These are phyloP conservation scores for Pseudogymnoascus sp. DNA, from an alignment of 2,329 filamentous ascomycete species.

Conservation along the genomic window DNA sequence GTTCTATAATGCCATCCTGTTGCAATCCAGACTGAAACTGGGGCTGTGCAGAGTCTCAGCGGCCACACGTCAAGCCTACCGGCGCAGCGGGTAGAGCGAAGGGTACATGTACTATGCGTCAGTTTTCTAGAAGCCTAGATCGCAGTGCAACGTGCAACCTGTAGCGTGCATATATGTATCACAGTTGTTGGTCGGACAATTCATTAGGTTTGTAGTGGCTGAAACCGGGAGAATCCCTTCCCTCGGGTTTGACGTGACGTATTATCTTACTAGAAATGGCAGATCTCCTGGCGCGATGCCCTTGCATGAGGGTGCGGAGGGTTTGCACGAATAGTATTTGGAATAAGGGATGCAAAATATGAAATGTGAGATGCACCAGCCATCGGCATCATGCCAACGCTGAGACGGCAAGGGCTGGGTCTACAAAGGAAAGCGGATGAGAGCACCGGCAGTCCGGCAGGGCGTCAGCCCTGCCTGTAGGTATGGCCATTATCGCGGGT, in stretches of 20 bases:
- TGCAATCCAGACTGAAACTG: constrained; percentile 1
- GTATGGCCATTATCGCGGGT: neutral
- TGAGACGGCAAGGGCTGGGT: neutral
- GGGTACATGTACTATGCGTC: neutral
- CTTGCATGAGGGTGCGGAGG: neutral
- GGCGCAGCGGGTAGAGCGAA: neutral
- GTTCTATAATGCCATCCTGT: neutral
- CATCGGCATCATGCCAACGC: neutral
- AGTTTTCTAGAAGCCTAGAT: constrained; percentile 8
- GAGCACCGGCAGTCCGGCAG: neutral
- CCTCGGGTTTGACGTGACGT: neutral
- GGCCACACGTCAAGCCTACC: neutral
- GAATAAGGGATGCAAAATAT: neutral
- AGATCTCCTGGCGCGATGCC: constrained; percentile 3
- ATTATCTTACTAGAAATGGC: neutral
- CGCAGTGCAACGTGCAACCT: neutral
- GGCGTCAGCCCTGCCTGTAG: neutral
- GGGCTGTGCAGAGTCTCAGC: neutral
- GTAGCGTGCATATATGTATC: neutral
- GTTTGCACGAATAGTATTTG: neutral
- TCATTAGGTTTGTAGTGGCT: neutral
- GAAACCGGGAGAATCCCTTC: neutral
- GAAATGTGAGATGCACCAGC: neutral
- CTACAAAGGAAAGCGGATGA: neutral
- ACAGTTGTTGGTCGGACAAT: constrained; percentile 1